phyloP scores from a whole-genome alignment of 495 filamentous ascomycete species.

The Hypoxylon lienhwacheense region DNA sequence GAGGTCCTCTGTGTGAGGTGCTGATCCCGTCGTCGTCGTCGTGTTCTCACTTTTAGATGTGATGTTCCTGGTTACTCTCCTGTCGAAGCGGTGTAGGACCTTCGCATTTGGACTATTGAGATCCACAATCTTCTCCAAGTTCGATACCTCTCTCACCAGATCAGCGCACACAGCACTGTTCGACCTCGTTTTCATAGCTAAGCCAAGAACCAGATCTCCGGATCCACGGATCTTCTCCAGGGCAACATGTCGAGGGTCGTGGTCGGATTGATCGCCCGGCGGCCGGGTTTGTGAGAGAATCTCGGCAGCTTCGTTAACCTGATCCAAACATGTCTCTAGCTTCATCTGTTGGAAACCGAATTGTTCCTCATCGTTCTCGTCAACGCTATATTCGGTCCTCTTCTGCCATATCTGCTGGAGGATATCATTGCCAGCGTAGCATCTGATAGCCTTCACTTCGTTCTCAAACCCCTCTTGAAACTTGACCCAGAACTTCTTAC shows the following conservation, averaged over 20 bases:
- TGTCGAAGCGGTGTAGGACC: constrained; percentile 25
- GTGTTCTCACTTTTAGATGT: background rate
- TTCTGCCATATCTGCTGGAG: constrained; percentile 39
- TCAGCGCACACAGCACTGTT: constrained; percentile 30
- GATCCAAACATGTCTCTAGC: constrained; percentile 28
- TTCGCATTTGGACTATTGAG: constrained; percentile 14
- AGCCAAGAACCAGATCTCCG: constrained; percentile 15
- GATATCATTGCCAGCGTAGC: constrained; percentile 31
- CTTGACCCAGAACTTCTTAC: constrained; percentile 30
- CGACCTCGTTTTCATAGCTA: constrained; percentile 21
- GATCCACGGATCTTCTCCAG: constrained; percentile 25
- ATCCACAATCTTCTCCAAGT: constrained; percentile 35
- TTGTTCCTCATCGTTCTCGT: constrained; percentile 26
- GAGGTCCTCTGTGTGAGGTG: background rate
- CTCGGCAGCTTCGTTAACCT: constrained; percentile 29
- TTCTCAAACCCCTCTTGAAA: constrained; percentile 37
- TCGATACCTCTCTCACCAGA: constrained; percentile 30
- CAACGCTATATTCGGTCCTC: constrained; percentile 29
- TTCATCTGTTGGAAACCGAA: constrained; percentile 33
- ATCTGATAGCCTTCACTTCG: constrained; percentile 31
- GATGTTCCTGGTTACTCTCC: constrained; percentile 5
- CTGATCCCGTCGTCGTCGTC: background rate
- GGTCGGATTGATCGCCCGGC: constrained; percentile 1
- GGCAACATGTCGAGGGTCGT: constrained; percentile 30
- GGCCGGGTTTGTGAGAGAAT: constrained; percentile 11